Conservation (phyloP, 1,284 basidiomycete genomes). For the Ustilago loliicola region DNA sequence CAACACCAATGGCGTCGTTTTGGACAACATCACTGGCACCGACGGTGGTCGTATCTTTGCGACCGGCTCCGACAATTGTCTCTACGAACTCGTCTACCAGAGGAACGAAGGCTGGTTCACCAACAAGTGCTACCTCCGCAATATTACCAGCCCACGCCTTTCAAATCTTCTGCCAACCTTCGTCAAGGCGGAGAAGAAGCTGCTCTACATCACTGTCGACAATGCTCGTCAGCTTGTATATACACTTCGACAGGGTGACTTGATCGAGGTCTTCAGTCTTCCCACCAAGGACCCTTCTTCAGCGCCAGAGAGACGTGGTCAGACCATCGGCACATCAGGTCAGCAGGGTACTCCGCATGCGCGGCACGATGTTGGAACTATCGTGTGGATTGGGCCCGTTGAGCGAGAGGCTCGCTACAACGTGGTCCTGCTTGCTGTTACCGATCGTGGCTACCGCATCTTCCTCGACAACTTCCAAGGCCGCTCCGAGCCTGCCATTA, state of each 20-base stretch:
- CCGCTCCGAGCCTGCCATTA: conserved; percentile 52
- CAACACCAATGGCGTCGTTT: conserved; percentile 78
- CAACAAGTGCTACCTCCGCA: conserved; percentile 80
- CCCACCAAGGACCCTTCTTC: conserved; percentile 58
- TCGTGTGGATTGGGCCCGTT: conserved; percentile 63
- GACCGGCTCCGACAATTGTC: conserved; percentile 84
- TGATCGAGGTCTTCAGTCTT: conserved; percentile 66
- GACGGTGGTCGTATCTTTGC: conserved; percentile 90
- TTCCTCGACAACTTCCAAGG: conserved; percentile 67
- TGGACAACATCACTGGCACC: conserved; percentile 85
- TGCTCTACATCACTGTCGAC: conserved; percentile 62
- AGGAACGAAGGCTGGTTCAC: conserved; percentile 93
- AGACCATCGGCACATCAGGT: conserved; percentile 63
- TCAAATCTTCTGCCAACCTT: conserved; percentile 69
- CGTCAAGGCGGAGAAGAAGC: conserved; percentile 75
- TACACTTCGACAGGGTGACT: conserved; percentile 59
- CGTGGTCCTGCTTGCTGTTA: conserved; percentile 65
- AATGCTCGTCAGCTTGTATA: conserved; percentile 62
- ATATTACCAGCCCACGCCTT: conserved; percentile 74
- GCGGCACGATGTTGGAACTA: conserved; percentile 58
- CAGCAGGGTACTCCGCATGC: conserved; percentile 64
- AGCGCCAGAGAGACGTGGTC: conserved; percentile 59
- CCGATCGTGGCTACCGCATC: conserved; percentile 66
- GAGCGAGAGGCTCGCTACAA: conserved; percentile 50
- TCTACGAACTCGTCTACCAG: conserved; percentile 95